Conservation (phyloP, 202 grass and related monocot species). For the Saccharum hybrid region DNA sequence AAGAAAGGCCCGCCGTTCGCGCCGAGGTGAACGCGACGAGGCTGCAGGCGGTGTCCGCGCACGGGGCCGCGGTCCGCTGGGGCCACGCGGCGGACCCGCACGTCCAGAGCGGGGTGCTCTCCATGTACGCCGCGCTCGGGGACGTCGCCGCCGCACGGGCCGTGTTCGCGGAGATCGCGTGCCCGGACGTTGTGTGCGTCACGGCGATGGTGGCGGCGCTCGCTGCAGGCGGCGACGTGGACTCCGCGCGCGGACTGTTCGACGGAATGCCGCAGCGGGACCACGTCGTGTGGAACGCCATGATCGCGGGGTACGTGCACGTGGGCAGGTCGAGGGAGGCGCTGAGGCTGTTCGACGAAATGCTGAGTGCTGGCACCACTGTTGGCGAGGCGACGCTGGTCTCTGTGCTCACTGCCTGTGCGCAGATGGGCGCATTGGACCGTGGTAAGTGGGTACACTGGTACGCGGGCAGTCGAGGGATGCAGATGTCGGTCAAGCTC, state of each 20-base stretch:
- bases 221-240: conserved; percentile 42
- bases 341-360: conserved; percentile 63
- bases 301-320: conserved; percentile 66
- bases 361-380: conserved; percentile 52
- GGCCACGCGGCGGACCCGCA: conserved; percentile 59
- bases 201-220: conserved; percentile 64
- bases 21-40: neutral
- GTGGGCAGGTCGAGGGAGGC: conserved; percentile 56
- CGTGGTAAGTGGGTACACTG: conserved; percentile 69
- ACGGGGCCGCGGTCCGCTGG: conserved; percentile 52
- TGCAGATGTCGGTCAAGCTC: conserved; percentile 64
- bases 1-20: neutral
- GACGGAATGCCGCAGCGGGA: conserved; percentile 60
- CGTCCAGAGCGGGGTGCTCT: conserved; percentile 67
- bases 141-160: conserved; percentile 36
- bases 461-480: conserved; percentile 36
- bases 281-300: conserved; percentile 76
- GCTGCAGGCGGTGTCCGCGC: conserved; percentile 47
- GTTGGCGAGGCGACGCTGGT: conserved; percentile 64
- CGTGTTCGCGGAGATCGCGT: conserved; percentile 53
- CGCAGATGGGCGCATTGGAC: conserved; percentile 62
- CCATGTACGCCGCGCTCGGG: conserved; percentile 71
- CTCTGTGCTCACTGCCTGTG: conserved; percentile 68
- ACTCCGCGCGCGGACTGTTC: conserved; percentile 62
- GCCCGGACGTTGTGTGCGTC: conserved; percentile 58